Evolutionary conservation across 1,284 basidiomycete genomes (phyloP).

Genomic region (Sanghuangporus baumii): DNA sequence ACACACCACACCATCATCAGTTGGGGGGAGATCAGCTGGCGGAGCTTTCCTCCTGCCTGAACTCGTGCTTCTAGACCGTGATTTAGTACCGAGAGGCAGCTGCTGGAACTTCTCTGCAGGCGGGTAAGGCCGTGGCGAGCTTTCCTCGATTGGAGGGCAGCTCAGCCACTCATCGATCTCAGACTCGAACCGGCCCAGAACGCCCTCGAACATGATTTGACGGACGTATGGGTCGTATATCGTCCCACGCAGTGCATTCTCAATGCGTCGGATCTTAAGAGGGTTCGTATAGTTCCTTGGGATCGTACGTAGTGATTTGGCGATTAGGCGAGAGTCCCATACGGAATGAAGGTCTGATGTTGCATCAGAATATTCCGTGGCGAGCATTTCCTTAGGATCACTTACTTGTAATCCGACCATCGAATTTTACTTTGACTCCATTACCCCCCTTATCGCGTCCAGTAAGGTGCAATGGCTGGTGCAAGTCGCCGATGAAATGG

Average conservation of each 20-base stretch:
- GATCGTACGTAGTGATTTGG: slow-evolving; percentile 72
- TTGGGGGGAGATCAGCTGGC: slow-evolving; percentile 20
- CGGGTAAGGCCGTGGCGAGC: slow-evolving; percentile 6
- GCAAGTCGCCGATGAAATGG: slow-evolving; percentile 89
- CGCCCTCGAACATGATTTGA: slow-evolving; percentile 80
- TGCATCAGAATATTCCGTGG: background rate
- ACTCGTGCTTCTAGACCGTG: background rate
- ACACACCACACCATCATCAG: slow-evolving; percentile 65
- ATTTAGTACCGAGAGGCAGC: background rate
- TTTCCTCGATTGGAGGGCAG: slow-evolving; percentile 43
- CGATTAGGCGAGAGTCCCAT: slow-evolving; percentile 82
- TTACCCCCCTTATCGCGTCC: slow-evolving; percentile 86
- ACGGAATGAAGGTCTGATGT: slow-evolving; percentile 71
- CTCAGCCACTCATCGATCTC: slow-evolving; percentile 57
- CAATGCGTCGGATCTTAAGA: slow-evolving; percentile 61
- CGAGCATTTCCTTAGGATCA: slow-evolving; percentile 13
- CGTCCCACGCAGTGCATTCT: slow-evolving; percentile 67
- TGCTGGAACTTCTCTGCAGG: slow-evolving; percentile 6
- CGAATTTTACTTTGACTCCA: slow-evolving; percentile 64
- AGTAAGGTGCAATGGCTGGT: slow-evolving; percentile 86
- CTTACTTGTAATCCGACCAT: slow-evolving; percentile 62
- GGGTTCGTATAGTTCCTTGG: slow-evolving; percentile 71
- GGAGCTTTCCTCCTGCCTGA: background rate
- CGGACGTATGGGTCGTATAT: slow-evolving; percentile 89
- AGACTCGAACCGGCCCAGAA: slow-evolving; percentile 57